Conservation (phyloP, 169 alveolate species). For the Plasmodium adleri region DNA sequence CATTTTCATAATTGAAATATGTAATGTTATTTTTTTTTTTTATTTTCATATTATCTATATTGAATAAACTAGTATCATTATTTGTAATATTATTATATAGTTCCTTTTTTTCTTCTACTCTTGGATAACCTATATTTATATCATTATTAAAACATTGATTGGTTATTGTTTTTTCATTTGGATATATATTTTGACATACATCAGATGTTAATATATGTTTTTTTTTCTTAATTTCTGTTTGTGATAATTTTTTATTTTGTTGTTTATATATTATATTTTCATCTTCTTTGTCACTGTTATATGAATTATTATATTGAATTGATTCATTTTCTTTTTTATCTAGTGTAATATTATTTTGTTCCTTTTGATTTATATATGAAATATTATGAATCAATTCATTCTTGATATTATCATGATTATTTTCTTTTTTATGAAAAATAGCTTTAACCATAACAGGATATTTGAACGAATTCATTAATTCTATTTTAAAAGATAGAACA, state of each 20-base stretch:
- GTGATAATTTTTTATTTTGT: not conserved
- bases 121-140: not conserved
- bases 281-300: not conserved
- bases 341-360: not conserved
- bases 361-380: not conserved
- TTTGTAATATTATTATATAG: constrained; percentile 19
- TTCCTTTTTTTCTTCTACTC: constrained; percentile 22
- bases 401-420: not conserved
- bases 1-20: constrained; percentile 39
- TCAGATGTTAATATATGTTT: not conserved
- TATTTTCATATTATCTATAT: constrained; percentile 9
- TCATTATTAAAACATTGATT: not conserved
- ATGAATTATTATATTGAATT: not conserved
- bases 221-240: not conserved
- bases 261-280: not conserved
- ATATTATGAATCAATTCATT: not conserved
- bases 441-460: constrained; percentile 44
- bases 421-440: constrained; percentile 21
- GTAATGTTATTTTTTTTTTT: constrained; percentile 29
- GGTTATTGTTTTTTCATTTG: not conserved
- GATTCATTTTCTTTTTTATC: not conserved
- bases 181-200: not conserved
- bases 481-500: constrained; percentile 49
- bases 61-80: constrained; percentile 4
- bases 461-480: constrained; percentile 54